Evolutionary conservation across 116 monocot genomes (phyloP).

Genomic region (Zostera marina): DNA sequence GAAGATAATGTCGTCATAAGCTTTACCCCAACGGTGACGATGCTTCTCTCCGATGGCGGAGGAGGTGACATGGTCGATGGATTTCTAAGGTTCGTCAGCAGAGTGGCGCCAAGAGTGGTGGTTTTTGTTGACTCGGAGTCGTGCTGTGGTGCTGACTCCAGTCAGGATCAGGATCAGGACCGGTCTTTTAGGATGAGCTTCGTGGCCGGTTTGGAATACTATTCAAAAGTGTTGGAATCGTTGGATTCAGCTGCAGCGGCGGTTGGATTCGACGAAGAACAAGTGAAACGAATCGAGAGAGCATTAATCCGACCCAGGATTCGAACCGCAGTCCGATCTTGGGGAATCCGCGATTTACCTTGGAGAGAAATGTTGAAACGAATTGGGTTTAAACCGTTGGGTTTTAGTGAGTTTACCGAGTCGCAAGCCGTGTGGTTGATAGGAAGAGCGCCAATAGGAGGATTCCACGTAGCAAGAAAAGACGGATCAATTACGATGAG

Average conservation of each 20-base stretch:
- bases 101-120: constrained; percentile 29
- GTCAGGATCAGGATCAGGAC: not conserved
- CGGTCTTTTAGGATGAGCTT: constrained; percentile 41
- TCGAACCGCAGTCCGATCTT: constrained; percentile 14
- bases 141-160: constrained; percentile 2
- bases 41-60: constrained; percentile 19
- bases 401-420: constrained; percentile 58
- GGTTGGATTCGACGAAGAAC: constrained; percentile 25
- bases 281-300: constrained; percentile 32
- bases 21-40: constrained; percentile 38
- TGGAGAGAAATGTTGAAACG: constrained; percentile 43
- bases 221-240: constrained; percentile 34
- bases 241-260: constrained; percentile 32
- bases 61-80: constrained; percentile 15
- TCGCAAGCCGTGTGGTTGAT: constrained; percentile 75
- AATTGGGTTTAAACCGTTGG: constrained; percentile 27
- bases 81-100: constrained; percentile 43
- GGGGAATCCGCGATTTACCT: constrained; percentile 6
- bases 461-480: constrained; percentile 59
- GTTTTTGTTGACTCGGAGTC: constrained; percentile 57
- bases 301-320: constrained; percentile 35
- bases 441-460: constrained; percentile 25
- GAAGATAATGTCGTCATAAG: constrained; percentile 48
- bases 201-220: constrained; percentile 41
- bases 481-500: constrained; percentile 54